Base-by-base conservation (phyloP, 2,329 filamentous ascomycete species). In the Penicillium sp. region DNA sequence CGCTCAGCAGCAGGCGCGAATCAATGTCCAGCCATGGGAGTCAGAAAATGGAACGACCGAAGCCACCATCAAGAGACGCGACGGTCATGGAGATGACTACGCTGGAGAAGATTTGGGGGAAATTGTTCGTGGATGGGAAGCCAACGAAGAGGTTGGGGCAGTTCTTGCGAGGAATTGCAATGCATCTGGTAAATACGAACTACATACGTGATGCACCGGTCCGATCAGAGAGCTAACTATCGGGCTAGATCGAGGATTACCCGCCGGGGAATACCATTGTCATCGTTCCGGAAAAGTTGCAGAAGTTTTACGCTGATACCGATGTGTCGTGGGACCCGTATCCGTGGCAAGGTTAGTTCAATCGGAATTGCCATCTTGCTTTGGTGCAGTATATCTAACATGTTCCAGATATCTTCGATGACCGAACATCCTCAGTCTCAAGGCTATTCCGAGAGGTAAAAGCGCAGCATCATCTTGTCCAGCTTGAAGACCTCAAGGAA, bases 81-180 rank as follows among this genome's bases (percentile, higher is more conserved):
- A 81, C 79, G 0, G 72, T 74, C 13, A 76, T 77, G 35, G 85
- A 87, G 62, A 74, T 83, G 63, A 88, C 85, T 1, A 85, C 85
- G 1, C 76, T 90, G 30, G 91, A 93, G 73, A 86, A 85, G 72
- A 88, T 89, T 72, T 96, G 92, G 92, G 90, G 91, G 6, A 82
- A 82, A 10, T 76, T 96, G 2, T 96, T 96, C 72, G 87, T 82
- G 2, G 82, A 88, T 30, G 90, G 89, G 0, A 83, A 85, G 59
- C 87, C 91, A 0, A 93, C 91, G 0, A 76, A 82, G 53, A 83
- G 91, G 56, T 82, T 94, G 17, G 85, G 86, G 0, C 86, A 93
- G 66, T 88, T 95, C 42, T 79, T 96, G 53, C 83, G 88, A 59
- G 91, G 91, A 0, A 81, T 96, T 60, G 91, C 91, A 13, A 83